phyloP scores from a whole-genome alignment of 192 early-diverging fungal species.

The Jimgerdemannia lactiflua region DNA sequence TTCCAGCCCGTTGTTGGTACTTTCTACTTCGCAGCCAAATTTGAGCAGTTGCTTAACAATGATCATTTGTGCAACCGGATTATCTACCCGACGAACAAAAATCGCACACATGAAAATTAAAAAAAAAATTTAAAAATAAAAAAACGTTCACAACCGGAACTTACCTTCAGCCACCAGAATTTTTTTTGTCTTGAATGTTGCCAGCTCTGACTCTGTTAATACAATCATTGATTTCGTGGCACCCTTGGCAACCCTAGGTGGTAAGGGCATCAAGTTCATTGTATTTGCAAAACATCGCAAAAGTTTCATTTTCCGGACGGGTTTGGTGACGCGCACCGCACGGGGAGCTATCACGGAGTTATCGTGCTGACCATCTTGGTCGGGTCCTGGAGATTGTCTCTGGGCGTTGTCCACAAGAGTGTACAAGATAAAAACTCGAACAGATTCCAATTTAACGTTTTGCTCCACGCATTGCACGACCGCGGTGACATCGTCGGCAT shows the following conservation, averaged over 20 bases:
- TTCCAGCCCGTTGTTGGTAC: too few species aligned
- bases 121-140: conserved; percentile 16
- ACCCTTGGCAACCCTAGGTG: neutral
- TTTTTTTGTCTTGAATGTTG: conserved; percentile 10
- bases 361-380: neutral
- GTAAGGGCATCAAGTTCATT: neutral
- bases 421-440: conserved; percentile 1
- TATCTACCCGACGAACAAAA: conserved; percentile 33
- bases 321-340: conserved; percentile 15
- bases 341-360: conserved; percentile 10
- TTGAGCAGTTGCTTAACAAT: too few species aligned
- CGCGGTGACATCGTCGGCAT: neutral
- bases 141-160: conserved; percentile 7
- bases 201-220: conserved; percentile 14
- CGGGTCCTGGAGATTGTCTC: conserved; percentile 1
- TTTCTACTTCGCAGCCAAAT: too few species aligned
- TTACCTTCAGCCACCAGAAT: conserved; percentile 23
- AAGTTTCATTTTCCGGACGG: conserved; percentile 16
- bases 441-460: neutral
- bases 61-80: too few species aligned
- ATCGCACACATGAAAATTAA: conserved; percentile 13
- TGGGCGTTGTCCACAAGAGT: conserved; percentile 18
- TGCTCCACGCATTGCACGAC: conserved; percentile 7
- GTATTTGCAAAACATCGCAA: conserved; percentile 3
- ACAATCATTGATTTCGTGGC: neutral